phyloP scores from a whole-genome alignment of 2,329 filamentous ascomycete genomes.

The Fusarium sp. region DNA sequence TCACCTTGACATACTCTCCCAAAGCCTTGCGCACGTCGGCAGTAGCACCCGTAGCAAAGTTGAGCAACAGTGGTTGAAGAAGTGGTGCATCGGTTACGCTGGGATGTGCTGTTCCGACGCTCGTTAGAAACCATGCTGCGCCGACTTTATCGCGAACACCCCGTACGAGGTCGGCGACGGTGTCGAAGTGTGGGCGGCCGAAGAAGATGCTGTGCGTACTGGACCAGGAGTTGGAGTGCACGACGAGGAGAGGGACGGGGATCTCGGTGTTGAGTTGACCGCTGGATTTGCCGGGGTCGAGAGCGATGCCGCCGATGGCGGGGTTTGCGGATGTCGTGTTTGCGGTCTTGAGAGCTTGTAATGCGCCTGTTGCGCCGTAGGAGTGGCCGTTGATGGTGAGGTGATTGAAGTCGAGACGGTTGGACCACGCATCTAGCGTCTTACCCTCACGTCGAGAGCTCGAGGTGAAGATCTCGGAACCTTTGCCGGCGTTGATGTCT shows the following conservation, averaged over 20 bases:
- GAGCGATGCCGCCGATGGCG: constrained; percentile 67
- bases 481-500: constrained; percentile 54
- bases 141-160: constrained; percentile 57
- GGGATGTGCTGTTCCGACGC: constrained; percentile 67
- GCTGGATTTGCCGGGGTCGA: constrained; percentile 74
- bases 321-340: constrained; percentile 42
- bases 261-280: constrained; percentile 71
- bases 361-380: constrained; percentile 72
- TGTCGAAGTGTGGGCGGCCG: constrained; percentile 72
- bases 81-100: constrained; percentile 74
- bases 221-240: constrained; percentile 75
- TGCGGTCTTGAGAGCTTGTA: constrained; percentile 67
- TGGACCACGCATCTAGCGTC: constrained; percentile 61
- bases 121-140: constrained; percentile 65
- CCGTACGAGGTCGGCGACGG: constrained; percentile 66
- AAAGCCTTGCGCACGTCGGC: constrained; percentile 68
- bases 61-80: constrained; percentile 69
- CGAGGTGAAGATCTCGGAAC: constrained; percentile 47
- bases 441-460: constrained; percentile 62
- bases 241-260: constrained; percentile 66
- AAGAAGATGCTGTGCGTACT: constrained; percentile 67
- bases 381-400: constrained; percentile 72
- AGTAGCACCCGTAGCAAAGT: constrained; percentile 69
- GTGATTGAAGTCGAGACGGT: constrained; percentile 63
- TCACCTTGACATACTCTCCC: constrained; percentile 68